Conservation (phyloP, 176 grass and related monocot genomes). For the Saccharum spontaneum region DNA sequence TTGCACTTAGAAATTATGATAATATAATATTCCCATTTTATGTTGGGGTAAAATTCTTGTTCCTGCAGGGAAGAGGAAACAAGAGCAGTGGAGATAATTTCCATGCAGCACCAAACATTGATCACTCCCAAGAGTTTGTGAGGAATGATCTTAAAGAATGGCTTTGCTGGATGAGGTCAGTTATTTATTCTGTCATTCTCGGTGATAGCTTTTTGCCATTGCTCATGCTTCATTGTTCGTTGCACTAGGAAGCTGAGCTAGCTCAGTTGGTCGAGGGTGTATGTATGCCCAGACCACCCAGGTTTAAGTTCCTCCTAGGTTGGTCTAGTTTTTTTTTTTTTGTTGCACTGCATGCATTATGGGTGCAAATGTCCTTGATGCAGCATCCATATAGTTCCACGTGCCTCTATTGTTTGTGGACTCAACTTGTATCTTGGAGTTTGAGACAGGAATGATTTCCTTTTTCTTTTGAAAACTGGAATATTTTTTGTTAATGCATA, state of each 20-base stretch:
- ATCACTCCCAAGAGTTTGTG: conserved; percentile 98
- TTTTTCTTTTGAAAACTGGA: conserved; percentile 16
- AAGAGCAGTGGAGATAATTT: conserved; percentile 99
- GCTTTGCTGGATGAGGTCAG: conserved; percentile 85
- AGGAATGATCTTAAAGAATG: conserved; percentile 92
- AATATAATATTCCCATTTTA: background rate
- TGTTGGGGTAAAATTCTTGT: conserved; percentile 27
- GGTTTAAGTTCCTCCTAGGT: background rate
- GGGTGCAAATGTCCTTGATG: conserved; percentile 19
- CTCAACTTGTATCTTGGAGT: background rate
- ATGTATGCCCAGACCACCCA: background rate
- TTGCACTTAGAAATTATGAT: background rate
- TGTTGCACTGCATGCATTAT: background rate
- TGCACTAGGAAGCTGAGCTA: background rate
- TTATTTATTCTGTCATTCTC: conserved; percentile 22
- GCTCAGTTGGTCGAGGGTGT: background rate
- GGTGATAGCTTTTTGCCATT: conserved; percentile 7
- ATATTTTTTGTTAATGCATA: background rate
- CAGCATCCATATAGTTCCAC: background rate
- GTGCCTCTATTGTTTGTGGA: background rate
- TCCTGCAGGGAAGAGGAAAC: conserved; percentile 84
- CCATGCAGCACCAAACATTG: conserved; percentile 98
- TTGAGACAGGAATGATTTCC: background rate
- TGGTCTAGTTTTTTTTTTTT: background rate
- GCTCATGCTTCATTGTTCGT: background rate